A percentile compares a stretch with the other conserved stretches of the same genome.
Conservation (phyloP, 306 rosid species). For the Prosopis cineraria region DNA sequence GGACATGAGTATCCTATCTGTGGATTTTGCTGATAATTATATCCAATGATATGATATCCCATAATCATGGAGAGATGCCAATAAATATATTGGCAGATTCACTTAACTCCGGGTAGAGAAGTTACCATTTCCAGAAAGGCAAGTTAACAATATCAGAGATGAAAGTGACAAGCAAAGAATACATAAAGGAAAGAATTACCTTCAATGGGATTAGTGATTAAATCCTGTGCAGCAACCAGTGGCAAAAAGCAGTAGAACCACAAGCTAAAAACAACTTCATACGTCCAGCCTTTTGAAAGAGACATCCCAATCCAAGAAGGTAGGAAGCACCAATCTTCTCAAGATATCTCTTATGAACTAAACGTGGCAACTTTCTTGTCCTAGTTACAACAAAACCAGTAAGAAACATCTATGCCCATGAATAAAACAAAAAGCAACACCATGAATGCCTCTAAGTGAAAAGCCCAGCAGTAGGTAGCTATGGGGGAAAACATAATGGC, state of each 20-base stretch:
- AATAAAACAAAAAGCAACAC: background rate
- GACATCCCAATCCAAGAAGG: conserved; percentile 47
- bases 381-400: conserved; percentile 42
- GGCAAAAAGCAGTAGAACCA: conserved; percentile 54
- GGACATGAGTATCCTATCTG: background rate
- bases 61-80: conserved; percentile 5
- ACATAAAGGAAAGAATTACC: conserved; percentile 39
- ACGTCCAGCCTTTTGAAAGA: conserved; percentile 49
- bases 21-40: background rate
- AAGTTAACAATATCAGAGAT: background rate
- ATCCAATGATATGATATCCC: background rate
- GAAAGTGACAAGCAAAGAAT: conserved; percentile 8
- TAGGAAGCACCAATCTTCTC: conserved; percentile 25
- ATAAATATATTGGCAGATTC: background rate
- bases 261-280: conserved; percentile 42
- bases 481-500: conserved; percentile 26
- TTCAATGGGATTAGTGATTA: conserved; percentile 57
- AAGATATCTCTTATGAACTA: conserved; percentile 34
- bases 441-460: conserved; percentile 10
- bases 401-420: conserved; percentile 9
- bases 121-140: conserved; percentile 11
- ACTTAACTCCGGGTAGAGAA: background rate
- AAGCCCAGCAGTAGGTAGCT: background rate
- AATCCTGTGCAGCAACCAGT: conserved; percentile 38
- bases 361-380: conserved; percentile 22